Conservation (phyloP, 495 filamentous ascomycete genomes). For the Trichoderma gamsii region DNA sequence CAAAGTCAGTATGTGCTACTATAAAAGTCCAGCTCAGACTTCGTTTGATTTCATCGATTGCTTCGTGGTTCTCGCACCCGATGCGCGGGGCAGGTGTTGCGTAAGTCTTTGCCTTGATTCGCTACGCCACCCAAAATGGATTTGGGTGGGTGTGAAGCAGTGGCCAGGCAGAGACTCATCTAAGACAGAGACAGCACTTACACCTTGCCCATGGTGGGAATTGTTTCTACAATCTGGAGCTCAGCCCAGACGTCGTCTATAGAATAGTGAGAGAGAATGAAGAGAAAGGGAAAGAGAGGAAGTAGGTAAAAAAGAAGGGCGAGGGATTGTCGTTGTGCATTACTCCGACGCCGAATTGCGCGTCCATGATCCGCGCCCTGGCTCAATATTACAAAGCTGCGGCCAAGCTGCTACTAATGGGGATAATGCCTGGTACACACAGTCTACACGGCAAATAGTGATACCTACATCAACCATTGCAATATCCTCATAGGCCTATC, state of each 20-base stretch:
- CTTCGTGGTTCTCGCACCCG: neutral
- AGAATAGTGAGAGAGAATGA: neutral
- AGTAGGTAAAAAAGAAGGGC: no score
- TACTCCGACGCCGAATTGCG: no score
- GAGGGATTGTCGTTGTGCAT: neutral
- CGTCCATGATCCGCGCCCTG: neutral
- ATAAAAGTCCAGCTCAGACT: no score
- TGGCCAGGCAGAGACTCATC: neutral
- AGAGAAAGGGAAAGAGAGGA: neutral
- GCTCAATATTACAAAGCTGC: neutral
- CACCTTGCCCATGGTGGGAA: neutral
- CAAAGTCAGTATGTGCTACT: neutral
- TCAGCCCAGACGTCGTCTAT: neutral
- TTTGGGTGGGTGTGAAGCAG: neutral
- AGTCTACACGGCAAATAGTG: no score
- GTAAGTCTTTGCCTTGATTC: neutral
- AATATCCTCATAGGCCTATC: neutral
- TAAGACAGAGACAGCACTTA: neutral
- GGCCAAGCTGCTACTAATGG: no score
- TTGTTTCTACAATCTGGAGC: neutral
- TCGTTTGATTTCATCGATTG: neutral
- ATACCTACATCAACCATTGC: no score
- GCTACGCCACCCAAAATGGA: neutral
- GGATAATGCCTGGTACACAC: no score
- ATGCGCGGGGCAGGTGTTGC: slow-evolving; percentile 1